Conservation (phyloP, 208 protist genomes). For the Trypanosoma boissoni region DNA sequence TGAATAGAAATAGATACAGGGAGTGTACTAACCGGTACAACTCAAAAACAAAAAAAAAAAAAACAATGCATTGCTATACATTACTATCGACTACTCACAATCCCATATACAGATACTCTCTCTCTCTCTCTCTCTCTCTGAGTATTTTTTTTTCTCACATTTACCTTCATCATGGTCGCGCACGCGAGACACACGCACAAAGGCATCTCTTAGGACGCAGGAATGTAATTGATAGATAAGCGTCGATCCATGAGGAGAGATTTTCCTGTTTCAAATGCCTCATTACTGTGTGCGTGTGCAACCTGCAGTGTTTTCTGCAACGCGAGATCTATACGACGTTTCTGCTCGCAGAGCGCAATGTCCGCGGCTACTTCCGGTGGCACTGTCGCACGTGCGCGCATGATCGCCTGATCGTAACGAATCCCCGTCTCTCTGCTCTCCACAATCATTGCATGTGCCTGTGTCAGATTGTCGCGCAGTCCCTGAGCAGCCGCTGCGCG, state of each 20-base stretch:
- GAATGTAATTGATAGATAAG: neutral
- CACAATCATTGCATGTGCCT: neutral
- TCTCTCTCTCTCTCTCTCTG: no score
- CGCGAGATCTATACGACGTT: constrained; percentile 34
- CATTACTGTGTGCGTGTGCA: constrained; percentile 35
- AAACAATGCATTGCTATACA: no score
- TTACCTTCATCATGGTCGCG: no score
- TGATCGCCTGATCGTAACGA: constrained; percentile 68
- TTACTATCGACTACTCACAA: no score
- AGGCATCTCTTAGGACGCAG: neutral
- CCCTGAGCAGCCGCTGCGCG: constrained; percentile 25
- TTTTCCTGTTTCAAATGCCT: constrained; percentile 38
- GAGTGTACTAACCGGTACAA: no score
- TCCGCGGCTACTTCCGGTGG: constrained; percentile 34
- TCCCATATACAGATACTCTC: no score
- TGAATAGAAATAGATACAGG: no score
- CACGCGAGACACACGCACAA: no score
- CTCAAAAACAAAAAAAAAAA: no score
- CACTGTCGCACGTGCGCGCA: constrained; percentile 35
- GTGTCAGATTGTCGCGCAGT: constrained; percentile 29
- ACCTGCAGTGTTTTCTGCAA: constrained; percentile 44
- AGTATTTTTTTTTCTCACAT: no score
- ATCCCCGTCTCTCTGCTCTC: constrained; percentile 11
- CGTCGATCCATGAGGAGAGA: constrained; percentile 23
- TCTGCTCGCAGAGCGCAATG: constrained; percentile 49